A percentile compares a stretch with the other conserved stretches of the same genome.
These are phyloP conservation scores for Fusarium sulawesiense DNA, from an alignment of 2,329 filamentous ascomycete genomes.

Conservation along the genomic window DNA sequence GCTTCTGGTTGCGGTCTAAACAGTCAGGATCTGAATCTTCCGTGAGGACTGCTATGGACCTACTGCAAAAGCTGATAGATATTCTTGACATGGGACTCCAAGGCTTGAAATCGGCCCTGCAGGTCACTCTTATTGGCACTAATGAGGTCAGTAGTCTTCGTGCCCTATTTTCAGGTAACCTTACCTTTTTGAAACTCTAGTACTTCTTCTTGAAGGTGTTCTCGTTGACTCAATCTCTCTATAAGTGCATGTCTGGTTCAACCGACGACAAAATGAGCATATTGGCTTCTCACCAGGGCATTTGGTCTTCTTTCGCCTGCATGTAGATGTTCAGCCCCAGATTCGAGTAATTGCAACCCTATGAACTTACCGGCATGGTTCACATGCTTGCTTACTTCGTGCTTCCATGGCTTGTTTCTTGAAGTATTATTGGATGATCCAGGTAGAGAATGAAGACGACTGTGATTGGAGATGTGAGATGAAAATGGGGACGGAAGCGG, in stretches of 20 bases:
- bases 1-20: not conserved
- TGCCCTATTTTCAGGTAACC: too few relatives aligned
- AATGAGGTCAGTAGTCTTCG: not conserved
- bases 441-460: not conserved
- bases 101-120: not conserved
- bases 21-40: not conserved
- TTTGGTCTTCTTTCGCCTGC: constrained; percentile 15
- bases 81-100: constrained; percentile 8
- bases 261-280: constrained; percentile 11
- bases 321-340: not conserved
- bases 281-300: constrained; percentile 9
- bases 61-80: constrained; percentile 15
- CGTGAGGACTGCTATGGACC: fast-evolving
- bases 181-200: not conserved
- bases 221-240: not conserved
- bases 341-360: fast-evolving
- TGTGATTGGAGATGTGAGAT: not conserved
- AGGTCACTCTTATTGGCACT: not conserved
- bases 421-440: not conserved
- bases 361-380: constrained; percentile 5
- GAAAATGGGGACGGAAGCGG: constrained; percentile 1
- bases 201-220: not conserved
- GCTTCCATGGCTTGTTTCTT: not conserved
- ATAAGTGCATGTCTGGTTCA: constrained; percentile 5
- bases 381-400: constrained; percentile 22